A percentile compares a stretch with the other conserved stretches of the same genome.
Evolutionary conservation across 768 basidiomycete genomes (phyloP).

Genomic region (Candolleomyces eurysporus): DNA sequence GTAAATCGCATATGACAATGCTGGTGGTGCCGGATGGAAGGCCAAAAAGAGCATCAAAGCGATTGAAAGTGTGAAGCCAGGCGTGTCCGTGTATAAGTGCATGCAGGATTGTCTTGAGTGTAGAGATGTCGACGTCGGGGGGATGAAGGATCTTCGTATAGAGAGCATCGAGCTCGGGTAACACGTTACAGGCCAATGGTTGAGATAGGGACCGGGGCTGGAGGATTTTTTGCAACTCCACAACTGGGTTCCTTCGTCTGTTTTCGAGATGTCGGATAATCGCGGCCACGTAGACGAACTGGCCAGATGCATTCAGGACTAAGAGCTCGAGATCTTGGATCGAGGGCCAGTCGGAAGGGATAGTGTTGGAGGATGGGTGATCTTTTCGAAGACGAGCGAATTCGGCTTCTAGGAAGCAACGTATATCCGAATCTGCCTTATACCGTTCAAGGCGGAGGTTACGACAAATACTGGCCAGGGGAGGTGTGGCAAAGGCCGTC

Average conservation of each 20-base stretch:
- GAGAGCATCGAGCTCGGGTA: background rate
- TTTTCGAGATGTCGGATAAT: background rate
- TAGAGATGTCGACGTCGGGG: background rate
- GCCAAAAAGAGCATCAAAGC: background rate
- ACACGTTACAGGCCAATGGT: background rate
- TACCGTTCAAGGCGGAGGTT: background rate
- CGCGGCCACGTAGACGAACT: background rate
- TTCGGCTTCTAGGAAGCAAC: background rate
- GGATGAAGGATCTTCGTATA: background rate
- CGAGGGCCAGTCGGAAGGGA: background rate
- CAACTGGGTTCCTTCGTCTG: background rate
- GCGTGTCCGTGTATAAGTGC: background rate
- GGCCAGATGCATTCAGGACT: background rate
- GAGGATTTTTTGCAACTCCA: background rate
- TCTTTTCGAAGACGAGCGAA: background rate
- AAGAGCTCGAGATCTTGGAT: background rate
- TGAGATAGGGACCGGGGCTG: background rate
- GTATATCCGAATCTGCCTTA: background rate
- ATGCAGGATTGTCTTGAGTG: background rate
- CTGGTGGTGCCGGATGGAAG: background rate
- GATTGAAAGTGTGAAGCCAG: background rate
- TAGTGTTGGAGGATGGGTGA: background rate
- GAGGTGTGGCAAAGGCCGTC: background rate
- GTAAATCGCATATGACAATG: background rate
- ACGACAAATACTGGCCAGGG: background rate